Evolutionary conservation across 306 rosid species (phyloP).

Genomic region (Rosa multiflora): DNA sequence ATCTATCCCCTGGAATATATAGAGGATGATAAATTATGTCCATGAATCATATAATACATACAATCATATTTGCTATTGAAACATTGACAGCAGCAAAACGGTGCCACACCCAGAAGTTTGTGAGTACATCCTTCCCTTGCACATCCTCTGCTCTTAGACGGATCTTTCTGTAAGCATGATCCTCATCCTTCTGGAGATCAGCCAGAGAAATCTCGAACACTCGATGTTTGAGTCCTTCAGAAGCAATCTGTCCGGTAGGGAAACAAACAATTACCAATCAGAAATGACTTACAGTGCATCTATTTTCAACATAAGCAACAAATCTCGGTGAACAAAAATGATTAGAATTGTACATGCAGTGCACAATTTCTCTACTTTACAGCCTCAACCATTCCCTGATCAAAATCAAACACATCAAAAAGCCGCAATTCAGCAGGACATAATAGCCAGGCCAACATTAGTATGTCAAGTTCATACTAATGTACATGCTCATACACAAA

Average conservation of each 20-base stretch:
- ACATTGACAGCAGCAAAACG: neutral
- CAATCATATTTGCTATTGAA: neutral
- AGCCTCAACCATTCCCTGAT: neutral
- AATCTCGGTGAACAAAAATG: neutral
- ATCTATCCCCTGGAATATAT: slow-evolving; percentile 57
- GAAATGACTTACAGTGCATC: neutral
- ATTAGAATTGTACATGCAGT: too few relatives aligned
- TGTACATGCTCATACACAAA: neutral
- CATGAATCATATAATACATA: neutral
- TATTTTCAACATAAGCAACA: neutral
- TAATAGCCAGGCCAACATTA: too few relatives aligned
- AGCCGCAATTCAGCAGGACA: too few relatives aligned
- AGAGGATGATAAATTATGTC: neutral
- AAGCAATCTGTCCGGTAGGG: slow-evolving; percentile 31
- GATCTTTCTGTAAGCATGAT: slow-evolving; percentile 40
- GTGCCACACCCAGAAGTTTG: slow-evolving; percentile 41
- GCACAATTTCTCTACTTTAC: too few relatives aligned
- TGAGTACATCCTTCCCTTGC: slow-evolving; percentile 41
- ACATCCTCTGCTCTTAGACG: slow-evolving; percentile 47
- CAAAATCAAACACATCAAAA: neutral
- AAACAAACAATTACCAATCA: neutral
- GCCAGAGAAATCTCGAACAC: slow-evolving; percentile 47
- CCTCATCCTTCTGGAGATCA: slow-evolving; percentile 46
- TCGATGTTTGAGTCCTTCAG: slow-evolving; percentile 45
- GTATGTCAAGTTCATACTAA: too few relatives aligned